Conservation (phyloP, 345 rosid species). For the Clausena lansium region DNA sequence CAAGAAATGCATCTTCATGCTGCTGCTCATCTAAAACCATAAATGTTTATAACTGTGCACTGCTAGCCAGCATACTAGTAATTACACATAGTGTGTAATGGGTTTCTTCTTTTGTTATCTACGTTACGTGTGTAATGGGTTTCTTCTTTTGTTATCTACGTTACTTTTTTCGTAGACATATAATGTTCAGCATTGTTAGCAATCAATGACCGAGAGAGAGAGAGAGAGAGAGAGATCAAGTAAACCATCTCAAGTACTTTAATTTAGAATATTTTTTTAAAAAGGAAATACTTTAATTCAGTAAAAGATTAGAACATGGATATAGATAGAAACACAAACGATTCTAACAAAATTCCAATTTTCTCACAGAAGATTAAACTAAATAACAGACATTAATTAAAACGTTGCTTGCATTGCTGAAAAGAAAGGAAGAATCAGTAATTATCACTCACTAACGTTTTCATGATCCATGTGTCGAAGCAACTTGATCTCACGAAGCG, state of each 20-base stretch:
- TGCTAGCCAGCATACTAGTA: no score
- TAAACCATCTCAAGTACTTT: background rate
- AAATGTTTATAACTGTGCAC: background rate
- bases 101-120: background rate
- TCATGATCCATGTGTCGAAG: constrained; percentile 97
- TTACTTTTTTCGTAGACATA: no score
- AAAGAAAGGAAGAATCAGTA: background rate
- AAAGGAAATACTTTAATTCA: background rate
- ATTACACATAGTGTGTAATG: background rate
- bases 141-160: no score
- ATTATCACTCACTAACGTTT: constrained; percentile 66
- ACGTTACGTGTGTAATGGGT: no score
- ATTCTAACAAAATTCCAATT: background rate
- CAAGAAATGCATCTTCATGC: constrained; percentile 1
- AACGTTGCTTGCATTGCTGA: background rate
- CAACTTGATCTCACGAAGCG: constrained; percentile 94
- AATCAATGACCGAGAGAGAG: background rate
- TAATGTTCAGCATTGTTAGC: background rate
- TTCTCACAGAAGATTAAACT: background rate
- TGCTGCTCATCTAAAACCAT: background rate
- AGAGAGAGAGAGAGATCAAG: background rate
- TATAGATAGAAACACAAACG: background rate
- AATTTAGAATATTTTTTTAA: no score
- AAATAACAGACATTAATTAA: background rate
- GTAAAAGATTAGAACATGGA: background rate